These are phyloP conservation scores for Wallacemonas sp. DNA, from an alignment of 208 protist species.

Conservation along the genomic window DNA sequence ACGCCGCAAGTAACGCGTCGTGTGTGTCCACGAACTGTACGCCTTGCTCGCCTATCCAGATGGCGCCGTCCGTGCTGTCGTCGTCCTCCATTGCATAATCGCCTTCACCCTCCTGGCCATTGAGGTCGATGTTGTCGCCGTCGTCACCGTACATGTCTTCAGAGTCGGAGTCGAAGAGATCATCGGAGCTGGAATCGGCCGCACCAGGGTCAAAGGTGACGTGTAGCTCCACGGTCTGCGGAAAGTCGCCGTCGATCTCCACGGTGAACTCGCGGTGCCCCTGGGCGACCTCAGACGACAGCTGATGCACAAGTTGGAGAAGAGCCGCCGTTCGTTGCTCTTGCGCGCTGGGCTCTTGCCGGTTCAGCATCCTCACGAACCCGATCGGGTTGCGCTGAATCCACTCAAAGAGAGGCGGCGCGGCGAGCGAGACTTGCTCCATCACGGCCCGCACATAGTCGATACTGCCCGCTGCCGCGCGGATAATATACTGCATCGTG, in stretches of 20 bases:
- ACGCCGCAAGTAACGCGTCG: neutral
- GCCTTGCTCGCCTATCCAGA: neutral
- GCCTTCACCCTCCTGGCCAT: neutral
- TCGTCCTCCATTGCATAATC: neutral
- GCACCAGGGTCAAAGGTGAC: neutral
- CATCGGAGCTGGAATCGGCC: neutral
- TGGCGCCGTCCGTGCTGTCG: neutral
- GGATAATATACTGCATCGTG: constrained; percentile 56
- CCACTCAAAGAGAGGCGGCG: constrained; percentile 57
- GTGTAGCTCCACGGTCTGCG: neutral
- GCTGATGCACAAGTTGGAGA: constrained; percentile 13
- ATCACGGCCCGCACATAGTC: constrained; percentile 40
- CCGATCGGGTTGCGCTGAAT: constrained; percentile 39
- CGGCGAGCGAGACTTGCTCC: constrained; percentile 36
- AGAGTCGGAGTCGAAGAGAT: neutral
- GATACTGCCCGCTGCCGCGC: constrained; percentile 42
- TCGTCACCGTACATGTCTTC: neutral
- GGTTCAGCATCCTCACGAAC: constrained; percentile 38
- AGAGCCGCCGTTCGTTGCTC: neutral
- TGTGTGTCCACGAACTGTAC: constrained; percentile 1
- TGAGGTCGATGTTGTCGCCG: neutral
- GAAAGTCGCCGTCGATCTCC: neutral
- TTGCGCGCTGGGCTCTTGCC: neutral
- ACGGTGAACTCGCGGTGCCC: constrained; percentile 1
- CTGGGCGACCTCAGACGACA: constrained; percentile 3